phyloP scores from a whole-genome alignment of 73 alveolate genomes.

The Tetrahymena borealis region DNA sequence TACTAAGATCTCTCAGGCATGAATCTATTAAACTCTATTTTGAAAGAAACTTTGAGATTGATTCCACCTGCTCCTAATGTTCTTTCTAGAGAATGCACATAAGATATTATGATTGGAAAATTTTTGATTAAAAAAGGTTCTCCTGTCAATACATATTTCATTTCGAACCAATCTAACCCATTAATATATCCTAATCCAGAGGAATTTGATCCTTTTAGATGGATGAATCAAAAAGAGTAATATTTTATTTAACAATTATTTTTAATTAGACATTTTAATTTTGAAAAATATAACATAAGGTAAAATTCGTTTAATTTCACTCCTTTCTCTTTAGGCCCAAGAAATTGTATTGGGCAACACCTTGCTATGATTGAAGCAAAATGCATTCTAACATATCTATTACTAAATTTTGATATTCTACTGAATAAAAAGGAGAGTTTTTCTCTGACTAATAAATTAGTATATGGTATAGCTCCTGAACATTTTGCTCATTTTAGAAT shows the following conservation, averaged over 20 bases:
- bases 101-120: conserved; percentile 16
- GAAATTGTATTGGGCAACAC: conserved; percentile 33
- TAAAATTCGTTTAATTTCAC: neutral
- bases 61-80: neutral
- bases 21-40: neutral
- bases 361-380: conserved; percentile 27
- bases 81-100: neutral
- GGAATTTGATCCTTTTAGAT: conserved; percentile 28
- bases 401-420: neutral
- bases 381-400: conserved; percentile 6
- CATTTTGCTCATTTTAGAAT: neutral
- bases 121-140: neutral
- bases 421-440: neutral
- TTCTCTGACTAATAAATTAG: neutral
- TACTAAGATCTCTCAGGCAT: neutral
- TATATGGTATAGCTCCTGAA: neutral
- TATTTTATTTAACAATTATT: neutral
- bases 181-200: conserved; percentile 10
- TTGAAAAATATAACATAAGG: neutral
- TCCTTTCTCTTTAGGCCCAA: conserved; percentile 22
- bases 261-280: neutral
- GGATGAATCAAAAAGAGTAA: conserved; percentile 1
- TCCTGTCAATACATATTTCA: neutral
- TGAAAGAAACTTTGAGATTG: neutral
- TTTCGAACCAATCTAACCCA: neutral